Base-by-base conservation (phyloP, 805 yeast species). In the Jamesozyma gamospora region DNA sequence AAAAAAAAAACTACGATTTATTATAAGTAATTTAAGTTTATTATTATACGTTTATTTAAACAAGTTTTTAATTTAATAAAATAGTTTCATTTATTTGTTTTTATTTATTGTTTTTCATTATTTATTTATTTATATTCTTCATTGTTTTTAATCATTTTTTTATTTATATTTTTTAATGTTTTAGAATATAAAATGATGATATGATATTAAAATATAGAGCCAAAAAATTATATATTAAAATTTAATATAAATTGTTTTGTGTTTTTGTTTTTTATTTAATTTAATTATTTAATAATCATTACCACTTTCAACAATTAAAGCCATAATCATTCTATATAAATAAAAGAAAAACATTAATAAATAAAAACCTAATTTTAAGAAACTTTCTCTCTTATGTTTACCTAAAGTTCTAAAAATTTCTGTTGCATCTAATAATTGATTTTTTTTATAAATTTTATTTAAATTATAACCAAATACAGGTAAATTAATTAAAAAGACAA, bases 341-440 rank as follows among this genome's bases (percentile, higher is more conserved):
- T 87, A 90, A 72, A 75, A 87, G 81, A 92, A 90, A 75, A 92
- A 92, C 82, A 90, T 70, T 56, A 85, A 64, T 54, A 90, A 72
- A 62, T 86, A 90, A 75, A 85, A 87, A 10, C 92, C 96, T 52
- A 92, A 74, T 64, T 90, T 90, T 62, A 84, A 65, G 60, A 88
- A 87, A 44, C 86, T 74, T 66, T 88, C 97, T 63, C 82, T 82
- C 75, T 92, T 90, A 69, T 88, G 95, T 58, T 82, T 84, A 53
- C 85, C 75, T 57, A 90, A 74, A 32, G 96, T 88, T 70, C 97
- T 77, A 68, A 92, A 92, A 55, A 90, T 92, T 64, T 90, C 96
- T 33, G 98, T 90, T 43, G 97, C 97, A 63, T 92, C 98, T 62
- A 88, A 77, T 47, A 84, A 68, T 60, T 90, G 88, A 60, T 79